Conservation (phyloP, 257 asterid species). For the Solanum piurae region DNA sequence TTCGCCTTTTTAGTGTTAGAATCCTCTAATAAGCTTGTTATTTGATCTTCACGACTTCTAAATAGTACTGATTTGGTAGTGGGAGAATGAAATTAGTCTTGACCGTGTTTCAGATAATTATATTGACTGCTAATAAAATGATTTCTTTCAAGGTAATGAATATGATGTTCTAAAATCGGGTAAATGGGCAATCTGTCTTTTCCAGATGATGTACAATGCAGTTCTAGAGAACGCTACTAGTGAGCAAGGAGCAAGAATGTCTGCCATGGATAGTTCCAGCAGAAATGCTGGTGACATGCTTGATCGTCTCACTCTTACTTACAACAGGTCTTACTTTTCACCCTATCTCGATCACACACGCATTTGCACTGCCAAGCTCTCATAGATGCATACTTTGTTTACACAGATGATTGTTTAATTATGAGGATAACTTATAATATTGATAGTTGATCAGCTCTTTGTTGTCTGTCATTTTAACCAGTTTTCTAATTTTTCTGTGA, state of each 20-base stretch:
- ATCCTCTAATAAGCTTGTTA: neutral
- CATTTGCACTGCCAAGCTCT: neutral
- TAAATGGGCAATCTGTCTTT: neutral
- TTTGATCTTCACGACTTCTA: neutral
- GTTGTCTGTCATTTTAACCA: neutral
- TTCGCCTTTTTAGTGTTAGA: conserved; percentile 1
- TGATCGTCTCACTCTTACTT: conserved; percentile 93
- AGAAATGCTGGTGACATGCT: conserved; percentile 99
- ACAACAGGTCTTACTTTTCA: conserved; percentile 62
- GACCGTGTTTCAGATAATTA: neutral
- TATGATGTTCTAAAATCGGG: neutral
- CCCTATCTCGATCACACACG: neutral
- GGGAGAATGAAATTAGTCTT: neutral
- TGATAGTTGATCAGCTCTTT: neutral
- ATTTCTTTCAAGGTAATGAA: neutral
- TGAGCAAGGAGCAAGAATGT: conserved; percentile 99
- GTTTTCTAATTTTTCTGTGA: neutral
- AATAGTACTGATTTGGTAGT: neutral
- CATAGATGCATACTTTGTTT: neutral
- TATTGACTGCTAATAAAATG: neutral
- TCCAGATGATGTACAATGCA: conserved; percentile 85
- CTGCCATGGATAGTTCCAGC: conserved; percentile 99
- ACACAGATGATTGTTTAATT: neutral
- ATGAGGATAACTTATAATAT: neutral
- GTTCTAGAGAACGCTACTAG: conserved; percentile 96